A percentile compares a stretch with the other conserved stretches of the same genome.
Evolutionary conservation across 257 asterid species (phyloP).

Genomic region (Petunia secreta): DNA sequence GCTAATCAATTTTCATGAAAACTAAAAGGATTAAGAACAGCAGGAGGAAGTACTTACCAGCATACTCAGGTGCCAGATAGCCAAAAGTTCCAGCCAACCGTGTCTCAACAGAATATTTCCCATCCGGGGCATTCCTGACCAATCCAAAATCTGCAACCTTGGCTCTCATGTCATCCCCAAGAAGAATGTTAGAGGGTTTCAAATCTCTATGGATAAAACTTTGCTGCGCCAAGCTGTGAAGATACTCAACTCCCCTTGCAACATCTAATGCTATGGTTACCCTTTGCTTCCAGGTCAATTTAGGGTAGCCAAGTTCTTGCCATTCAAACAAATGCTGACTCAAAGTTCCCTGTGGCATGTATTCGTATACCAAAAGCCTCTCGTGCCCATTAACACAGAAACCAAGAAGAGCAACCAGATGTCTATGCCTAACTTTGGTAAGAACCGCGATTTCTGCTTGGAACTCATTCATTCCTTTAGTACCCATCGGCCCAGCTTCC

Average conservation of each 20-base stretch:
- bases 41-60: constrained; percentile 53
- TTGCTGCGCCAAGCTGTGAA: constrained; percentile 90
- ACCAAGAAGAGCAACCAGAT: constrained; percentile 94
- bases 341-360: constrained; percentile 93
- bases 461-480: constrained; percentile 88
- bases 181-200: constrained; percentile 91
- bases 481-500: constrained; percentile 88
- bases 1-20: not conserved
- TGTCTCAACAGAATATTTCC: constrained; percentile 91
- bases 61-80: constrained; percentile 97
- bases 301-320: constrained; percentile 55
- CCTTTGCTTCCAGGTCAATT: constrained; percentile 86
- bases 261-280: constrained; percentile 88
- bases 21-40: not conserved
- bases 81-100: constrained; percentile 94
- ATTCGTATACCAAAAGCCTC: constrained; percentile 92
- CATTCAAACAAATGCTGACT: constrained; percentile 87
- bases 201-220: constrained; percentile 94
- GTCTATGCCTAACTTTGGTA: constrained; percentile 90
- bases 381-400: constrained; percentile 78
- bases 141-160: constrained; percentile 96
- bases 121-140: constrained; percentile 89
- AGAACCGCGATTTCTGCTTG: constrained; percentile 93
- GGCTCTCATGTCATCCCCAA: constrained; percentile 91
- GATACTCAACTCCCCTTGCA: constrained; percentile 93